Conservation (phyloP, 805 yeast species). For the Pichia ethanolica region DNA sequence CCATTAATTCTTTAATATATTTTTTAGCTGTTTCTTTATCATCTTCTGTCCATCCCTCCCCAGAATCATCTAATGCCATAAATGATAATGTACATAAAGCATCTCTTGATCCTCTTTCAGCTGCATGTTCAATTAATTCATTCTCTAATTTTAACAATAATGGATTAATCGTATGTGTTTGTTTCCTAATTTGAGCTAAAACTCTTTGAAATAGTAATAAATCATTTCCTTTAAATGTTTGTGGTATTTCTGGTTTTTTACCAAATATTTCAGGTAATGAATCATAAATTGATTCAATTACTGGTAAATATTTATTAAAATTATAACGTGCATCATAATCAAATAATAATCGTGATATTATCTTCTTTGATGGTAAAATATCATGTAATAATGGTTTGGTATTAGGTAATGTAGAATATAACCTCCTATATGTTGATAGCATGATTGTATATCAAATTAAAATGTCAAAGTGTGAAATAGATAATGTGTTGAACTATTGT, state of each 20-base stretch:
- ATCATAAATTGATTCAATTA: constrained; percentile 44
- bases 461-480: too few relatives aligned
- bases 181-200: constrained; percentile 50
- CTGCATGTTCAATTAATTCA: constrained; percentile 72
- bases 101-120: constrained; percentile 74
- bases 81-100: constrained; percentile 72
- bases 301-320: constrained; percentile 46
- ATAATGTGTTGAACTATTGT: too few relatives aligned
- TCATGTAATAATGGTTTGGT: constrained; percentile 34
- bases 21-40: constrained; percentile 58
- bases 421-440: background rate
- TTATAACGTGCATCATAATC: constrained; percentile 57
- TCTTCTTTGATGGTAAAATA: constrained; percentile 51
- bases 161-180: constrained; percentile 52
- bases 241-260: constrained; percentile 6
- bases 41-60: constrained; percentile 31
- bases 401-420: constrained; percentile 4
- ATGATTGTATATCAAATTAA: too few relatives aligned
- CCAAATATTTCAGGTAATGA: constrained; percentile 20
- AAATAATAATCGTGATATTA: constrained; percentile 52
- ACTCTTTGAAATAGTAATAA: constrained; percentile 63
- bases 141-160: constrained; percentile 58
- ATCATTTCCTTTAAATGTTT: constrained; percentile 45
- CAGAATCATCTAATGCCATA: constrained; percentile 40
- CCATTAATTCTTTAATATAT: constrained; percentile 50